Conservation (phyloP, 176 grass and related monocot genomes). For the Panicum miliaceum region DNA sequence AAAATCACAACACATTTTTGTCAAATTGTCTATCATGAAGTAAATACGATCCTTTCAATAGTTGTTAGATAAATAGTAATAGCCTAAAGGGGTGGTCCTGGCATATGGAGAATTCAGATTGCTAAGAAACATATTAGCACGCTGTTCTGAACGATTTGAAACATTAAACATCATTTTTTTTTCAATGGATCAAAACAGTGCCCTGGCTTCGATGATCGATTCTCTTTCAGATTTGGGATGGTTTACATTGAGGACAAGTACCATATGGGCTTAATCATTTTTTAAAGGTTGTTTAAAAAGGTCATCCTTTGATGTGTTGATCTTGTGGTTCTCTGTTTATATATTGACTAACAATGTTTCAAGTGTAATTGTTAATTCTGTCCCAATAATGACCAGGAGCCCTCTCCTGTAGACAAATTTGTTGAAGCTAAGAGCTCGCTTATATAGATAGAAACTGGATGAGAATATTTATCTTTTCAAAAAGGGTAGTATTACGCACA, state of each 20-base stretch:
- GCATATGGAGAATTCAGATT: neutral
- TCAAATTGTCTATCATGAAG: neutral
- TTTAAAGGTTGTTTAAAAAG: neutral
- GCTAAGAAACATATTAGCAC: neutral
- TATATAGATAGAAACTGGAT: constrained; percentile 3
- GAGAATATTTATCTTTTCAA: neutral
- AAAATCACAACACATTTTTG: neutral
- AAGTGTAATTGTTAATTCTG: neutral
- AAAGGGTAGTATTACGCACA: neutral
- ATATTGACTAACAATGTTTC: neutral
- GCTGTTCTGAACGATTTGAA: neutral
- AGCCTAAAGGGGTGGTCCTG: neutral
- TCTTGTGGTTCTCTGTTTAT: neutral
- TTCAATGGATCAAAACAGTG: neutral
- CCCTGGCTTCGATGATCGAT: neutral
- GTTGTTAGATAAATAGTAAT: neutral
- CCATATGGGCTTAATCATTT: neutral
- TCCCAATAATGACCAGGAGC: neutral
- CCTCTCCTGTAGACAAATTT: neutral
- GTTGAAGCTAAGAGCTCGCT: neutral
- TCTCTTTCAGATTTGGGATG: neutral
- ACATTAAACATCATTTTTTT: neutral
- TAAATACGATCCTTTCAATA: neutral
- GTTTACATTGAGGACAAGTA: neutral
- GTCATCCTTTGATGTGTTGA: neutral